Evolutionary conservation across 2,329 filamentous ascomycete genomes (phyloP).

Genomic region (Colletotrichum paranaense): DNA sequence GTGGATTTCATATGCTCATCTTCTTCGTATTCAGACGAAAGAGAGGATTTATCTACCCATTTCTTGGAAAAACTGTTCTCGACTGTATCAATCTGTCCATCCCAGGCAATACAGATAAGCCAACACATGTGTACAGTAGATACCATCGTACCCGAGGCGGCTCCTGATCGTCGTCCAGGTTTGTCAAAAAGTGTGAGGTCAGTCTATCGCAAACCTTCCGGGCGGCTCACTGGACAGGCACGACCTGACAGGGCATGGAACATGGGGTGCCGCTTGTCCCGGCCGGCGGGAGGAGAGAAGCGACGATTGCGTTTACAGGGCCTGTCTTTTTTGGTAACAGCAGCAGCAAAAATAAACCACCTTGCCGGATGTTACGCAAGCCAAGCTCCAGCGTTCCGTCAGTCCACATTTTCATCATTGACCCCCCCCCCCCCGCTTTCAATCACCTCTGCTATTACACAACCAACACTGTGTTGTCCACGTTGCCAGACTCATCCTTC

Average conservation of each 20-base stretch:
- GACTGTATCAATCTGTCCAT: neutral
- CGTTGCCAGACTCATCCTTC: too few relatives aligned
- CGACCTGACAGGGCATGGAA: too few relatives aligned
- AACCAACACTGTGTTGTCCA: too few relatives aligned
- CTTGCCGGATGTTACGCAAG: constrained; percentile 30
- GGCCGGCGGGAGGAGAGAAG: neutral
- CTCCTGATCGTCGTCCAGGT: neutral
- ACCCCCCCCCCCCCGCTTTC: constrained; percentile 18
- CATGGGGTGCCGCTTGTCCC: neutral
- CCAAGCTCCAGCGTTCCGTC: constrained; percentile 28
- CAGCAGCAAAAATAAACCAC: constrained; percentile 15
- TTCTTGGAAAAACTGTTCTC: neutral
- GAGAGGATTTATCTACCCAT: neutral
- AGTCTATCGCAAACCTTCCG: neutral
- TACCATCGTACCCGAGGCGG: neutral
- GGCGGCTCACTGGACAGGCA: constrained; percentile 17
- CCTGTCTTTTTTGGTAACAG: neutral
- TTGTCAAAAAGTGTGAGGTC: neutral
- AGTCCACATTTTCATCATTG: constrained; percentile 14
- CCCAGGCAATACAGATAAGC: neutral
- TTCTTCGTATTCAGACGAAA: neutral
- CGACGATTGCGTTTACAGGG: constrained; percentile 16
- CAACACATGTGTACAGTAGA: neutral
- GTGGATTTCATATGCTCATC: neutral
- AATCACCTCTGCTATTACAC: neutral